Base-by-base conservation (phyloP, 306 rosid species). In the Trifolium dubium region DNA sequence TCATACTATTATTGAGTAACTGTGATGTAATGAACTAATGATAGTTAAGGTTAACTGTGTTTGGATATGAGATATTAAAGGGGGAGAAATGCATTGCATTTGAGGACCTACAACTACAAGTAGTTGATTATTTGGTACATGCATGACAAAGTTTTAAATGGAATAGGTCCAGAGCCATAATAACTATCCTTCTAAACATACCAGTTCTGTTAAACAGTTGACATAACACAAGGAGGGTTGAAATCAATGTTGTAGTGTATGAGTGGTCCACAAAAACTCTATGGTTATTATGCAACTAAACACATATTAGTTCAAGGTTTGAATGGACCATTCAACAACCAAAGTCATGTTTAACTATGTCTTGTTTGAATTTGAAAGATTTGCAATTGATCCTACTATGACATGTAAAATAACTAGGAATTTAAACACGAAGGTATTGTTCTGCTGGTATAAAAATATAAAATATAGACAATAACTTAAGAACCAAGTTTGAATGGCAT, bases 241-340 rank as follows among this genome's bases (percentile, higher is more conserved):
- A 19, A 18, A 54, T 19, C 60, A 18, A 53, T 53, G 60, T 53
- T 53, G 31, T 53, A 53, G 0, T 19, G 31, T 53, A 53, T 17
- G 8, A 30, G 59, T 18, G 30, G 13, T 19, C 6, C 5, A 53
- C 30, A 1, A 18, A 53, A 53, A 53, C 14, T 4, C 41, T 15
- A 10, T 55, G 43, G 72, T 39, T 43, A 65, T 12, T 31, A 53
- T 8, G 18, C 10, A 53, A 75, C 58, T 10, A 68, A 68, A 44
- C 37, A 28, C 40, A 60, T 60, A 56, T 12, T 11, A 35, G 47
- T 32, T 51, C 59, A 54, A 53, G 47, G 76, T 64, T 71, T 71
- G 82, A 53, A 64, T 31, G 39, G 60, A 78, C 69, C 53, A 29
- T 43, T 13, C 41, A 43, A 62, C 17, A 62, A 61, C 60, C 34